Conservation (phyloP, 331 rosid genomes). For the Stylosanthes scabra region DNA sequence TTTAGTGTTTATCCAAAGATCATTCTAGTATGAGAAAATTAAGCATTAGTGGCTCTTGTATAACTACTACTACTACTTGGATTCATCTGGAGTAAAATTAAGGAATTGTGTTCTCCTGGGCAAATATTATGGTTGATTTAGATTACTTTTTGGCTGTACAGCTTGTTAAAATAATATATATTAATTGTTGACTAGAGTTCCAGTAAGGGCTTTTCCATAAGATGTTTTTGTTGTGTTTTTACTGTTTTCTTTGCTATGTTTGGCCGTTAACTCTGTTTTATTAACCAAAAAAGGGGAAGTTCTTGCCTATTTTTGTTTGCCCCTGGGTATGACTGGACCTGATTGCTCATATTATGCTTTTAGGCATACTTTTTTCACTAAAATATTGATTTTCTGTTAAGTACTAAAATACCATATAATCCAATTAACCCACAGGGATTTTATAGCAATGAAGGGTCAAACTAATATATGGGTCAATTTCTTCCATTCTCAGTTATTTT, state of each 20-base stretch:
- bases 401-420: slow-evolving; percentile 15
- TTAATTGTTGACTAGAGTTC: slow-evolving; percentile 22
- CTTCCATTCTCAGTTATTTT: slow-evolving; percentile 23
- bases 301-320: slow-evolving; percentile 4
- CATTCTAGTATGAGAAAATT: no score
- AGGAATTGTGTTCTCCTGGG: slow-evolving; percentile 26
- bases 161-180: neutral
- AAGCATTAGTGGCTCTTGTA: no score
- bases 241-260: no score
- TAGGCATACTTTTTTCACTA: slow-evolving; percentile 23
- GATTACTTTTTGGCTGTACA: slow-evolving; percentile 8
- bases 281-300: neutral
- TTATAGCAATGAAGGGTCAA: slow-evolving; percentile 22
- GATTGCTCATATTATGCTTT: slow-evolving; percentile 21
- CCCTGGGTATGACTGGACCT: neutral
- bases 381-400: slow-evolving; percentile 22
- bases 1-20: no score
- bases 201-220: neutral
- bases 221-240: no score
- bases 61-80: neutral
- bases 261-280: no score
- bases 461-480: slow-evolving; percentile 24
- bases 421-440: slow-evolving; percentile 10
- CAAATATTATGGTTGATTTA: slow-evolving; percentile 24
- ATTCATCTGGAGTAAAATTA: slow-evolving; percentile 25